Base-by-base conservation (phyloP, 1,284 basidiomycete genomes). In the Anthracocystis panici-leucophaei region DNA sequence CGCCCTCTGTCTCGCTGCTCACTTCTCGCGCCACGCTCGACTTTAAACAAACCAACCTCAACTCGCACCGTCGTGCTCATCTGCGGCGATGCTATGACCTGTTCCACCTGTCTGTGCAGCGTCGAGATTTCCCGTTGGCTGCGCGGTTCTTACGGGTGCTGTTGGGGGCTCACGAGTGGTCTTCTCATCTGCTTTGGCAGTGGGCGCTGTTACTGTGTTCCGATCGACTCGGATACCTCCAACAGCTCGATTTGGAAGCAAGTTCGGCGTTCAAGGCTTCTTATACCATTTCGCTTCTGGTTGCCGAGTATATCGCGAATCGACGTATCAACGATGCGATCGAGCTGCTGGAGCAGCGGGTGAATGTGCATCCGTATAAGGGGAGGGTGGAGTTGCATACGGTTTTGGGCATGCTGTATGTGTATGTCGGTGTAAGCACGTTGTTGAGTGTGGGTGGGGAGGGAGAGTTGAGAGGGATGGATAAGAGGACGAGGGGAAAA, bases 331-430 rank as follows among this genome's bases (percentile, higher is more conserved):
- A n/a, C 18, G 61, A 61, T 12, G 65, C 69, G 8, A 68, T 77
- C 20, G 69, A 70, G 20, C 18, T 69, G 31, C 31, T 73, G 11
- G 70, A 74, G 25, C 51, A 58, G 25, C 29, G 69, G 2, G 61
- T 74, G 18, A 65, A 57, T 44, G 10, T 66, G 9, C 60, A 62
- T 27, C 69, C 74, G 9, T 77, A 77, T 52, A 65, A 65, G 14
- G 29, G 6, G 0, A 56, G 57, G 2, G 68, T 65, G 1, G 31
- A 60, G n/a, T 38, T 75, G 4, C 73, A 75, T 31, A 27, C 31
- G 14, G 12, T 51, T 6, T 23, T 75, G 18, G 73, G 73, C 0
- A 60, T 67, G 57, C 46, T 75, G 45, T 75, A 75, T n/a, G 23
- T 75, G 16, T 65, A 40, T 20, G 53, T 75, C 2, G 72, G 63